These are phyloP conservation scores for Cladosporium sp. DNA, from an alignment of 2,329 filamentous ascomycete species.

Conservation along the genomic window DNA sequence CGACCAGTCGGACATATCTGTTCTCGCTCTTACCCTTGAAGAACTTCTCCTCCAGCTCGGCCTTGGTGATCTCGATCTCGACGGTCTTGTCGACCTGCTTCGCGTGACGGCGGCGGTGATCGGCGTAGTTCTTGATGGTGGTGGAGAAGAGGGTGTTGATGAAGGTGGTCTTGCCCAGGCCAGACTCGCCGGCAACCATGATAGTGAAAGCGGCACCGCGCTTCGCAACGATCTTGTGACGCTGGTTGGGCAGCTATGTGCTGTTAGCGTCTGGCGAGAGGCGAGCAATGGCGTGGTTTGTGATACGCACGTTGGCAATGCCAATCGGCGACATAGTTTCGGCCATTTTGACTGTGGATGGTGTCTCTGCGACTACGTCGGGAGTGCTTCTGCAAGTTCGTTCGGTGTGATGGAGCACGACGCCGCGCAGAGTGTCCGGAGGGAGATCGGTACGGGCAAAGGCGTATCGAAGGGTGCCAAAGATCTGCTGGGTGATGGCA, in stretches of 20 bases:
- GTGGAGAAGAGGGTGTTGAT: conserved; percentile 99
- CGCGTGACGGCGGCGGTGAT: conserved; percentile 98
- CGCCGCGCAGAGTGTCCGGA: conserved; percentile 5
- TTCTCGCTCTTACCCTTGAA: conserved; percentile 76
- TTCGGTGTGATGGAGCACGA: conserved; percentile 1
- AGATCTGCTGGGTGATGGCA: background rate
- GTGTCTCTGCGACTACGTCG: background rate
- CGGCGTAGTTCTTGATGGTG: conserved; percentile 99
- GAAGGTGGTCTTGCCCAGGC: conserved; percentile 98
- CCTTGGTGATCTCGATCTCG: conserved; percentile 99
- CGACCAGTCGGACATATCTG: background rate
- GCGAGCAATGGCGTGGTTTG: background rate
- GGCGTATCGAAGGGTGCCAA: background rate
- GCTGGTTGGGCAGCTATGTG: conserved; percentile 65
- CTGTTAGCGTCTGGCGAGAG: conserved; percentile 10
- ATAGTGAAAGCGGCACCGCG: conserved; percentile 98
- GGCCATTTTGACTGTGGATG: conserved; percentile 50
- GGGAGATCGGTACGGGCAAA: background rate
- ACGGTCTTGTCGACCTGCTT: conserved; percentile 99
- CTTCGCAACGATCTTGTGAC: conserved; percentile 72
- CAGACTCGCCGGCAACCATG: conserved; percentile 99
- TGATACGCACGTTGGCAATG: conserved; percentile 67
- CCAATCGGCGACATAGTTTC: conserved; percentile 68
- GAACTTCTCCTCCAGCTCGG: conserved; percentile 99
- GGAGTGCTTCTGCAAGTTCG: background rate